Evolutionary conservation across 2,329 filamentous ascomycete genomes (phyloP).

Genomic region (Aaosphaeria pasadenensis): DNA sequence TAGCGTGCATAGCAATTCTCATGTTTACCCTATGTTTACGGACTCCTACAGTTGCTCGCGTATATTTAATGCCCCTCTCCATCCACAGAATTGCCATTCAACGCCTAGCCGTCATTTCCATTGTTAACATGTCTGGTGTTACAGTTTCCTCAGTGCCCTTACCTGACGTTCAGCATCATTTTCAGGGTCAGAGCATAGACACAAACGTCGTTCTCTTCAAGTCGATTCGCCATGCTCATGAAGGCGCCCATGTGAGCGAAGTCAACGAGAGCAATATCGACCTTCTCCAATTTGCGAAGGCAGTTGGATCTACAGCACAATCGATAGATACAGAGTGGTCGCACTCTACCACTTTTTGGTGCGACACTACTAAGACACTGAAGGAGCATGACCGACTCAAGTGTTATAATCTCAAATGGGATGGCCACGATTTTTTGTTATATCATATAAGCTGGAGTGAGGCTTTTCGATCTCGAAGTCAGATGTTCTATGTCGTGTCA

Average conservation of each 20-base stretch:
- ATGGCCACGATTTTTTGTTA: conserved; percentile 42
- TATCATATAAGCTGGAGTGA: conserved; percentile 43
- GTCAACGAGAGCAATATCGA: conserved; percentile 31
- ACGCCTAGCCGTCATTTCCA: too few relatives aligned
- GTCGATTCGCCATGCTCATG: conserved; percentile 45
- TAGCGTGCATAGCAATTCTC: too few relatives aligned
- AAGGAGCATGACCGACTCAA: conserved; percentile 40
- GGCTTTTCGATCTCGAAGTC: conserved; percentile 28
- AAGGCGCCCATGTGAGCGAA: conserved; percentile 43
- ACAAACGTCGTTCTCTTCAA: conserved; percentile 44
- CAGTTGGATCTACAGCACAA: conserved; percentile 40
- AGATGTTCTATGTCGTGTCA: too few relatives aligned
- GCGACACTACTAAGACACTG: conserved; percentile 31
- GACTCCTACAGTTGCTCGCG: too few relatives aligned
- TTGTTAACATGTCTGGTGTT: too few relatives aligned
- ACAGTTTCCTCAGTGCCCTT: too few relatives aligned
- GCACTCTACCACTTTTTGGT: conserved; percentile 32
- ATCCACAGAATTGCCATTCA: too few relatives aligned
- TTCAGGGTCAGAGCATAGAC: conserved; percentile 40
- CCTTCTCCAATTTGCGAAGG: conserved; percentile 42
- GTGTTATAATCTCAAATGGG: conserved; percentile 46
- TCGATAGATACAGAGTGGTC: conserved; percentile 41
- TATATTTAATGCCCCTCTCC: too few relatives aligned
- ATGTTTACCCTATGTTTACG: too few relatives aligned
- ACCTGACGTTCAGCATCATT: too few relatives aligned